Evolutionary conservation across 2,329 filamentous ascomycete genomes (phyloP).

Genomic region (Diaporthe sp.): DNA sequence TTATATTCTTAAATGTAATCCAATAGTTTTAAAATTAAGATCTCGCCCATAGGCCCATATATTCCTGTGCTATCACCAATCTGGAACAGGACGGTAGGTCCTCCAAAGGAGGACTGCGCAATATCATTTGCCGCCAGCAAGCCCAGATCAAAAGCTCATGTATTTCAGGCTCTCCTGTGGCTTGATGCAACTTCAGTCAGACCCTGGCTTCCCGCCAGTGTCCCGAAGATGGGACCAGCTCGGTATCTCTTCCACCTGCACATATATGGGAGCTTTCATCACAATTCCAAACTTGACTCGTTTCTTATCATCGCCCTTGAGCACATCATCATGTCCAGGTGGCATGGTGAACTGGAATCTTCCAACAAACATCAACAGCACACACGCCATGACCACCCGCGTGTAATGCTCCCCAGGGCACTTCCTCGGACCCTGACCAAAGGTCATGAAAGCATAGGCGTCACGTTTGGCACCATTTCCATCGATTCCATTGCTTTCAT

Average conservation of each 20-base stretch:
- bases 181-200: background rate
- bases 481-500: background rate
- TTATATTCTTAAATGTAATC: too few species aligned
- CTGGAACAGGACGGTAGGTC: too few species aligned
- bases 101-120: too few species aligned
- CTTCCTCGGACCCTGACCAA: background rate
- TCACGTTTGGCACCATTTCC: background rate
- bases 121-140: too few species aligned
- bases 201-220: background rate
- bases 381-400: background rate
- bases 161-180: too few species aligned
- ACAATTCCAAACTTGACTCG: conserved; percentile 1
- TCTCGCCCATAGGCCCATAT: too few species aligned
- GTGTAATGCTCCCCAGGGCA: background rate
- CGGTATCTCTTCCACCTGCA: background rate
- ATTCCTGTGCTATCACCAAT: too few species aligned
- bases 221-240: background rate
- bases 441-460: conserved; percentile 9
- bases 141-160: too few species aligned
- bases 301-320: background rate
- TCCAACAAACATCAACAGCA: background rate
- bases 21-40: too few species aligned
- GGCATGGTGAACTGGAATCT: background rate
- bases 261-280: conserved; percentile 2
- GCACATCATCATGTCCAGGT: background rate